Evolutionary conservation across 495 filamentous ascomycete genomes (phyloP).

Genomic region (Darksidea phi): DNA sequence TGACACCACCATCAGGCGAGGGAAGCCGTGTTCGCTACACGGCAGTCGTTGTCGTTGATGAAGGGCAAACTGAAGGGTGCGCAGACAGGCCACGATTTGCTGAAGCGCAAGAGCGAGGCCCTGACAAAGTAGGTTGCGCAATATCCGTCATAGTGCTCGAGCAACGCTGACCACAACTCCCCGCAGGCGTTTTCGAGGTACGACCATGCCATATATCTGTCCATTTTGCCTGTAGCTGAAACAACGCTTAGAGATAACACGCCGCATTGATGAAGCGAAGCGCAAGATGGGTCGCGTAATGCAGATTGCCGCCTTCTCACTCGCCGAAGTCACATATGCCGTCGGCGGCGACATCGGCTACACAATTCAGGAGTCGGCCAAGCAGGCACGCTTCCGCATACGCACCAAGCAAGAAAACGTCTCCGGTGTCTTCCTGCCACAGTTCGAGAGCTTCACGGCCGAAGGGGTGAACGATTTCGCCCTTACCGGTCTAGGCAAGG

Average conservation of each 20-base stretch:
- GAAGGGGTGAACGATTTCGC: constrained; percentile 96
- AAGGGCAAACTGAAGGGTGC: constrained; percentile 98
- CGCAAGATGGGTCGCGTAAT: constrained; percentile 99
- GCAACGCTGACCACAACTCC: constrained; percentile 2
- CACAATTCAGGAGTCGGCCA: constrained; percentile 94
- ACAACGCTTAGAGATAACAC: constrained; percentile 72
- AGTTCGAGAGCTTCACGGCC: constrained; percentile 83
- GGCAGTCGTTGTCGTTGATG: constrained; percentile 95
- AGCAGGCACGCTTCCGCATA: constrained; percentile 85
- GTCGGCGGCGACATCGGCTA: constrained; percentile 94
- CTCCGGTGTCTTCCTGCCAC: constrained; percentile 87
- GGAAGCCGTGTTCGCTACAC: constrained; percentile 96
- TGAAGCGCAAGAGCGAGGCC: constrained; percentile 49
- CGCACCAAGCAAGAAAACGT: constrained; percentile 98
- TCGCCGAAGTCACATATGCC: constrained; percentile 97
- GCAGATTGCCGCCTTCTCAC: constrained; percentile 96
- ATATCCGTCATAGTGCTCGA: neutral
- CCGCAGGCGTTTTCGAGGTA: constrained; percentile 81
- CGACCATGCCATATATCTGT: constrained; percentile 11
- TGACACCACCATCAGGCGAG: constrained; percentile 57
- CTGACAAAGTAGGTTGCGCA: constrained; percentile 44
- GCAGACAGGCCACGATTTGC: constrained; percentile 48
- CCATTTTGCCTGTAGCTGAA: constrained; percentile 20
- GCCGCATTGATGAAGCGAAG: constrained; percentile 97
- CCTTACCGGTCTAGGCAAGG: constrained; percentile 92